A percentile compares a stretch with the other conserved stretches of the same genome.
phyloP scores from a whole-genome alignment of 441 rosid genomes.

The Manihot esculenta region DNA sequence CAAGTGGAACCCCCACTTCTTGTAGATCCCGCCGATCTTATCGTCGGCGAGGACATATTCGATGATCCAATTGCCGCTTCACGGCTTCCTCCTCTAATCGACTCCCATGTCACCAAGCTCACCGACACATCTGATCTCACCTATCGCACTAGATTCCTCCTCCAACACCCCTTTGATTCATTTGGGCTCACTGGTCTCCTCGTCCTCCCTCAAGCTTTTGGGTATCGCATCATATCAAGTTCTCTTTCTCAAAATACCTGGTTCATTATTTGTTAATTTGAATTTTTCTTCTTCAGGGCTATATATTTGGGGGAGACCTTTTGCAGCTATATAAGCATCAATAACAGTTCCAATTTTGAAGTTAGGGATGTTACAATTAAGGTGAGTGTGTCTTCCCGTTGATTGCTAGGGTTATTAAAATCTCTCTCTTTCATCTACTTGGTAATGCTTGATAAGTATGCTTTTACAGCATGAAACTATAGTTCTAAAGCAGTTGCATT shows the following conservation, averaged over 20 bases:
- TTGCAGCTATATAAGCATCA: constrained; percentile 92
- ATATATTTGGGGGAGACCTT: constrained; percentile 95
- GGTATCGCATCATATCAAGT: constrained; percentile 32
- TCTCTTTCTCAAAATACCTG: not conserved
- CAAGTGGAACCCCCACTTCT: constrained; percentile 84
- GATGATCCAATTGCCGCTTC: constrained; percentile 80
- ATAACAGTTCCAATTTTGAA: constrained; percentile 82
- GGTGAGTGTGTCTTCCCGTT: constrained; percentile 36
- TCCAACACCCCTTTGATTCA: constrained; percentile 69
- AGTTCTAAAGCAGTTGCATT: too few species aligned
- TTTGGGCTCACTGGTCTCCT: constrained; percentile 93
- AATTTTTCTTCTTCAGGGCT: constrained; percentile 44
- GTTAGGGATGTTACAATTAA: constrained; percentile 82
- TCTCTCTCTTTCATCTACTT: not conserved
- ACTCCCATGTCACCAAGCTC: constrained; percentile 34
- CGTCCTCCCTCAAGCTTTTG: constrained; percentile 97
- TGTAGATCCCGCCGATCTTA: constrained; percentile 80
- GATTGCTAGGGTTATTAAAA: not conserved
- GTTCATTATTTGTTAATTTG: not conserved
- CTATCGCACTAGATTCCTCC: constrained; percentile 71
- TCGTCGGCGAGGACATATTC: constrained; percentile 86
- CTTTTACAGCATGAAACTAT: too few species aligned
- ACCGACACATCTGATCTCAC: constrained; percentile 61
- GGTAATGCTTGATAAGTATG: not conserved
- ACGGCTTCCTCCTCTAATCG: constrained; percentile 49